Percentiles rank a stretch among this genome's conserved stretches.
Evolutionary conservation across 1,139 yeast species (phyloP).

Genomic region (Hanseniaspora gamundiae): DNA sequence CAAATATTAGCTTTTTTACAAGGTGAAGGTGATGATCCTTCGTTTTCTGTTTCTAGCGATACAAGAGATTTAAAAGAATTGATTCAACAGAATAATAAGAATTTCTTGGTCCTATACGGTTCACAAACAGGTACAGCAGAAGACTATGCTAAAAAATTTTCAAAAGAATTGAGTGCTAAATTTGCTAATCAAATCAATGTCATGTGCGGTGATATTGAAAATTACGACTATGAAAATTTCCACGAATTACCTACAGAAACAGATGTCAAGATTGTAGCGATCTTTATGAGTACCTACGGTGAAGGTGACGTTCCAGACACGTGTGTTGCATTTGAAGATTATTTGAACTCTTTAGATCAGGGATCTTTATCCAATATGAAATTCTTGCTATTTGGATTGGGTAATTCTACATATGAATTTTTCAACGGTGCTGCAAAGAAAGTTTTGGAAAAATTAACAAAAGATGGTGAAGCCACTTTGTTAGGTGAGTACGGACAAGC

Average conservation of each 20-base stretch:
- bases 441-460: conserved; percentile 34
- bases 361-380: conserved; percentile 52
- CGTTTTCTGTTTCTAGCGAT: conserved; percentile 16
- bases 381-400: conserved; percentile 76
- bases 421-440: conserved; percentile 74
- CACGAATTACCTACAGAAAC: conserved; percentile 29
- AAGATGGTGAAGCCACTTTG: conserved; percentile 54
- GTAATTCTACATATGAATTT: conserved; percentile 87
- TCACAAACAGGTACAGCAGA: conserved; percentile 99
- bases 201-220: conserved; percentile 82
- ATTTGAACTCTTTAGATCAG: conserved; percentile 36
- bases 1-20: conserved; percentile 40
- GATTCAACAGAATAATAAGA: conserved; percentile 52
- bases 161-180: conserved; percentile 75
- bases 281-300: conserved; percentile 88
- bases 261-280: conserved; percentile 39
- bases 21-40: conserved; percentile 26
- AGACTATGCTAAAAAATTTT: conserved; percentile 82
- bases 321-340: conserved; percentile 62
- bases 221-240: conserved; percentile 71
- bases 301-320: conserved; percentile 98
- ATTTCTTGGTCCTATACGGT: conserved; percentile 75
- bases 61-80: conserved; percentile 56
- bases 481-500: conserved; percentile 77
- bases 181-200: conserved; percentile 56